Percentiles rank a stretch among this genome's conserved stretches.
Evolutionary conservation across 148 eudicot genomes (phyloP).

Genomic region (Silene conica): DNA sequence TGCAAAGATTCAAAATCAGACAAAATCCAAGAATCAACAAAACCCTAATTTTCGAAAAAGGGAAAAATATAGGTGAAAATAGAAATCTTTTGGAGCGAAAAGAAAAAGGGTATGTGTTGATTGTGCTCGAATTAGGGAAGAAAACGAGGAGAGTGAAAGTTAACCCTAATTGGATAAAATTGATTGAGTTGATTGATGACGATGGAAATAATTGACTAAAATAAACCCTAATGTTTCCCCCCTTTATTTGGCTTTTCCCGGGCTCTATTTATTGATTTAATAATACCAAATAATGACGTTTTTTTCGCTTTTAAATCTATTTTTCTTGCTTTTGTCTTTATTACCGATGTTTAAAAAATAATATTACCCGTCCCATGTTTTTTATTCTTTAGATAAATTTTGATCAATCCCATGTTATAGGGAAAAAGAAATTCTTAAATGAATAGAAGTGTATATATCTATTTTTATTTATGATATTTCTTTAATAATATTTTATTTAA

Average conservation of each 20-base stretch:
- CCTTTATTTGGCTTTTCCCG: neutral
- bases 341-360: no score
- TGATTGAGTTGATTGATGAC: conserved; percentile 2
- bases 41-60: conserved; percentile 11
- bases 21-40: neutral
- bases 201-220: neutral
- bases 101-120: neutral
- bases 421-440: no score
- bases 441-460: no score
- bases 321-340: neutral
- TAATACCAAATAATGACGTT: no score
- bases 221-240: conserved; percentile 2
- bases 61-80: neutral
- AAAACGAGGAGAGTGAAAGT: conserved; percentile 6
- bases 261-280: neutral
- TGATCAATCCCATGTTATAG: no score
- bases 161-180: neutral
- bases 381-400: no score
- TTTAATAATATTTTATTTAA: no score
- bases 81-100: conserved; percentile 8
- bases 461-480: no score
- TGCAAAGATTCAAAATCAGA: neutral
- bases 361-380: no score
- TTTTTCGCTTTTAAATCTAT: neutral
- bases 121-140: neutral